Evolutionary conservation across 2,329 filamentous ascomycete genomes (phyloP).

Genomic region (Xylariaceae sp.): DNA sequence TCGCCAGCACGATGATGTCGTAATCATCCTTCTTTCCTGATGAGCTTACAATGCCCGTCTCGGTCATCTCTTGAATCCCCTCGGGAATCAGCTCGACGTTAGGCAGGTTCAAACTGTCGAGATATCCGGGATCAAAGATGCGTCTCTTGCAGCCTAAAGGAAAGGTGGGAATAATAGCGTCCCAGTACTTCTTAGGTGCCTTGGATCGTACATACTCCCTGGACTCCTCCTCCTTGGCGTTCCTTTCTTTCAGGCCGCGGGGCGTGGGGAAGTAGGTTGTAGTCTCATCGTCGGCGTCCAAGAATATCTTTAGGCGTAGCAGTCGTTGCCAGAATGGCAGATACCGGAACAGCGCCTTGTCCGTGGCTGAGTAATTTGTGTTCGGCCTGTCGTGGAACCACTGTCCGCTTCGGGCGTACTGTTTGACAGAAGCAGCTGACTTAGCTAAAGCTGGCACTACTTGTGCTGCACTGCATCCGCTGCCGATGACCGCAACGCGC

Average conservation of each 20-base stretch:
- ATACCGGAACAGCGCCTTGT: constrained; percentile 23
- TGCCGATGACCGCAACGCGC: constrained; percentile 35
- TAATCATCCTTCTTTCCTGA: constrained; percentile 18
- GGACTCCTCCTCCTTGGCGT: constrained; percentile 9
- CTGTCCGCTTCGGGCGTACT: constrained; percentile 26
- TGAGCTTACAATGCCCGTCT: constrained; percentile 24
- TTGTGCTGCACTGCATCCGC: constrained; percentile 34
- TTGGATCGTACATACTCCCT: constrained; percentile 25
- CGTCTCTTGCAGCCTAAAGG: constrained; percentile 35
- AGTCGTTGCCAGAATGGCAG: constrained; percentile 20
- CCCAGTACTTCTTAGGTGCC: constrained; percentile 27
- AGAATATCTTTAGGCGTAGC: constrained; percentile 17
- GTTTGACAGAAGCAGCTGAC: constrained; percentile 20
- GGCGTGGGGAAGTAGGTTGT: constrained; percentile 8
- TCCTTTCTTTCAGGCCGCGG: constrained; percentile 9
- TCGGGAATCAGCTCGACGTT: constrained; percentile 31
- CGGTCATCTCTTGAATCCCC: constrained; percentile 22
- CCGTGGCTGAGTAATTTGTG: constrained; percentile 4
- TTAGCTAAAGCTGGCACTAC: constrained; percentile 33
- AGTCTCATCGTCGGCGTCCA: constrained; percentile 22
- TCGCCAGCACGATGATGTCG: constrained; percentile 27
- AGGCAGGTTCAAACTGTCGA: constrained; percentile 24
- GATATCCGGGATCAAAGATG: constrained; percentile 33
- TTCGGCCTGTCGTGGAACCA: constrained; percentile 26
- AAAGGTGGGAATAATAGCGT: constrained; percentile 30